phyloP scores from a whole-genome alignment of 2,329 filamentous ascomycete genomes.

The Bipolaris cookei region DNA sequence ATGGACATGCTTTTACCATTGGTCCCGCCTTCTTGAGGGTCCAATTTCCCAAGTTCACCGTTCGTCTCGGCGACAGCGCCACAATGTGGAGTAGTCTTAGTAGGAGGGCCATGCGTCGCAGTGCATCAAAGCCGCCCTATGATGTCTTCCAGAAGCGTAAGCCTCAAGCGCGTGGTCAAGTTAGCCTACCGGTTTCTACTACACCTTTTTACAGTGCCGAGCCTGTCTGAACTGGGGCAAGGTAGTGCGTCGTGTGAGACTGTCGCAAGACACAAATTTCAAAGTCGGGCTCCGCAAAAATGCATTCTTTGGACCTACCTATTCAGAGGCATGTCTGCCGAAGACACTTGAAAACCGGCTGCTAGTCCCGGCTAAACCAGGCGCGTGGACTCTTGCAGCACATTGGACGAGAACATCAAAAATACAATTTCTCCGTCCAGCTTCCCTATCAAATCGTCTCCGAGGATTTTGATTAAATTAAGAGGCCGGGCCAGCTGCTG shows the following conservation, averaged over 20 bases:
- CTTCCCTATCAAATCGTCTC: not conserved
- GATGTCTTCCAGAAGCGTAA: constrained; percentile 29
- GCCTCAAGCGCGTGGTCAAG: constrained; percentile 32
- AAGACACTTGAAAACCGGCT: constrained; percentile 3
- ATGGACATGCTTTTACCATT: constrained; percentile 8
- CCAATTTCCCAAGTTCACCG: constrained; percentile 7
- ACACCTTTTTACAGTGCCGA: constrained; percentile 14
- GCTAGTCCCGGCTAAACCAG: constrained; percentile 1
- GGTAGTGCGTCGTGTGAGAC: constrained; percentile 31
- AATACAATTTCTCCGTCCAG: not conserved
- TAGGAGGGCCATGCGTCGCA: constrained; percentile 23
- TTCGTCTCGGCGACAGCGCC: constrained; percentile 9
- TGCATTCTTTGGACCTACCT: constrained; percentile 21
- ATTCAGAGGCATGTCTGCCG: constrained; percentile 12
- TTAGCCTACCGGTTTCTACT: constrained; percentile 20
- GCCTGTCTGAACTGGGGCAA: constrained; percentile 1
- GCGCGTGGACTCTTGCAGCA: constrained; percentile 4
- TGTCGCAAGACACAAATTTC: constrained; percentile 23
- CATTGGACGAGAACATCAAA: constrained; percentile 9
- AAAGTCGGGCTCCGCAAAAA: constrained; percentile 2
- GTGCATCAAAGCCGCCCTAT: constrained; percentile 30
- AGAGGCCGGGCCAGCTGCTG: constrained; percentile 16
- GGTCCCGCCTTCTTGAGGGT: constrained; percentile 1
- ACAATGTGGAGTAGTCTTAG: constrained; percentile 16
- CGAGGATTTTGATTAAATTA: constrained; percentile 21